Base-by-base conservation (phyloP, 129 eudicot species). In the Lactuca saligna region DNA sequence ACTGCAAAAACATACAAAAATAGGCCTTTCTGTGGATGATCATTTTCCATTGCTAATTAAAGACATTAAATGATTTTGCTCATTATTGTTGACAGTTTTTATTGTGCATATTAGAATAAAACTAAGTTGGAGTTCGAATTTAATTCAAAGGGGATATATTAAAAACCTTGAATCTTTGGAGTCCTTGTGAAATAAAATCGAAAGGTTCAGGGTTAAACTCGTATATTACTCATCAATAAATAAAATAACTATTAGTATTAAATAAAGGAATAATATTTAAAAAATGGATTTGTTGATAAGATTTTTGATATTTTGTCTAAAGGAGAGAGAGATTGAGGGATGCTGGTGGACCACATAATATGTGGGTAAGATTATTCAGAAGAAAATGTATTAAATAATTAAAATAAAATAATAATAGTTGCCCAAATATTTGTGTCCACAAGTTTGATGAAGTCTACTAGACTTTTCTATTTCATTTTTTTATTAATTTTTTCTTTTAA, bases 401-500 rank as follows among this genome's bases (percentile, higher is more conserved):
- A 35, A 49, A 12, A 10, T 39, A 15, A 41, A 76, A 61, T 76
- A 76, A 31, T 76, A 68, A 9, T 76, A 69, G 80, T 61, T 62
- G 80, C 59, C 75, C 80, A 76, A 76, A 61, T 51, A 51, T 31
- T 61, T 54, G 11, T 69, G 58, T 13, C 80, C 80, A 76, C 75
- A 76, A 69, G 75, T 76, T 76, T 38, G 31, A 20, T 38, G 73
- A 48, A 53, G 9, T 51, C 70, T 69, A 61, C 75, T 54, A 69
- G 80, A 76, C 39, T 16, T 76, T 69, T 76, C 75, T 76, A 39
- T 49, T 75, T 56, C 8, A 34, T 10, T 8, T 41, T 41, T 65
- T 44, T 17, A 15, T 31, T 39, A 39, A 34, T 14, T 4, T 46
- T 25, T 74, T 29, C 7, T 50, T 6, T 53, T 14, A 61, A 62